phyloP scores from a whole-genome alignment of 73 alveolate genomes.

The Blepharisma stoltei region DNA sequence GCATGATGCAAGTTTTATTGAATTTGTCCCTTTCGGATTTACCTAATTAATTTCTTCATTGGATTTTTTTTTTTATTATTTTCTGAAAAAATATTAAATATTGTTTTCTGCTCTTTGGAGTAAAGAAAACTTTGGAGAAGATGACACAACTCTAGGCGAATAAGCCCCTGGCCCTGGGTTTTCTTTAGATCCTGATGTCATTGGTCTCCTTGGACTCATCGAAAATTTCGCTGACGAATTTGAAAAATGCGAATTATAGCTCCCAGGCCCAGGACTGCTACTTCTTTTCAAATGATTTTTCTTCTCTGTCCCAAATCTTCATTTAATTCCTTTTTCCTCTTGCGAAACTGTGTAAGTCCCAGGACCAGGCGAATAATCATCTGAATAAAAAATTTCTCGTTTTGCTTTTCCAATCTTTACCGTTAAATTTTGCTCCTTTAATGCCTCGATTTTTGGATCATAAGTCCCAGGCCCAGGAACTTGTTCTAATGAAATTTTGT shows the following conservation, averaged over 20 bases:
- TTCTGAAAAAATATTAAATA: too few relatives aligned
- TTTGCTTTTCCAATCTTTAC: slow-evolving; percentile 8
- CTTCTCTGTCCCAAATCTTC: slow-evolving; percentile 12
- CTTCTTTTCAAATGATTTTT: background rate
- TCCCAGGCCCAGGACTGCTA: slow-evolving; percentile 6
- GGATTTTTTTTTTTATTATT: too few relatives aligned
- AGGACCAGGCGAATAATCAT: slow-evolving; percentile 9
- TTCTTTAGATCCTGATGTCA: background rate
- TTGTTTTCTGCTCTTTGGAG: too few relatives aligned
- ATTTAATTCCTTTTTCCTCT: background rate
- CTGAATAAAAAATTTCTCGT: background rate
- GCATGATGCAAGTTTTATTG: too few relatives aligned
- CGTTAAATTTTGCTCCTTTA: background rate
- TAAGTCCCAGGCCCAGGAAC: slow-evolving; percentile 22
- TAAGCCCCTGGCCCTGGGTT: slow-evolving; percentile 29
- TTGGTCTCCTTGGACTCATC: background rate
- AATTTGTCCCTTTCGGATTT: too few relatives aligned
- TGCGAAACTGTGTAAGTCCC: background rate
- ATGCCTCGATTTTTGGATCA: background rate
- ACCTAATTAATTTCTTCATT: too few relatives aligned
- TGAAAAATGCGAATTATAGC: background rate
- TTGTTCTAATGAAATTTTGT: background rate
- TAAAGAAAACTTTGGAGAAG: background rate
- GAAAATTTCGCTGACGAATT: background rate
- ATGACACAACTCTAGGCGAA: background rate